phyloP scores from a whole-genome alignment of 148 eudicot genomes.

The Camellia japonica region DNA sequence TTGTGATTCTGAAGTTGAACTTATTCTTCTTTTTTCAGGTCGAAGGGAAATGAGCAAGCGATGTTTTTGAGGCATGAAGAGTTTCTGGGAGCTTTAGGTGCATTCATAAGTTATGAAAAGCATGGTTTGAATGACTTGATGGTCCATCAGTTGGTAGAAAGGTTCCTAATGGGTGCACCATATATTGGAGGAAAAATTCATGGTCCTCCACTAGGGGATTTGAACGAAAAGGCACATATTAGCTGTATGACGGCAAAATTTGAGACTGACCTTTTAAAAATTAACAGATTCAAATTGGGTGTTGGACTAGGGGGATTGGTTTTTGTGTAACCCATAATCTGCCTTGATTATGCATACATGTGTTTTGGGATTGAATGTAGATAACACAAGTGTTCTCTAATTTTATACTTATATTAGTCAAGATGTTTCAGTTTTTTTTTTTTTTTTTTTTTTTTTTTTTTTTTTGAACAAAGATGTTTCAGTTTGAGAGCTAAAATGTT shows the following conservation, averaged over 20 bases:
- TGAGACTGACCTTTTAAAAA: not conserved
- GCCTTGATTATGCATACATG: not conserved
- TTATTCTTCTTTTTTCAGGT: constrained; percentile 42
- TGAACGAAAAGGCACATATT: constrained; percentile 78
- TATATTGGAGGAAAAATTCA: constrained; percentile 88
- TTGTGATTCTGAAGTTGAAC: not conserved
- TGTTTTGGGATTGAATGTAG: not conserved
- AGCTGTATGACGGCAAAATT: not conserved
- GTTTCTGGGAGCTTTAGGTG: constrained; percentile 97
- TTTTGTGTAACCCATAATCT: not conserved
- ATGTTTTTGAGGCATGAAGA: constrained; percentile 99
- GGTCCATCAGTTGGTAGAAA: constrained; percentile 95
- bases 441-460: too few species aligned
- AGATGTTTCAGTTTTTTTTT: not conserved
- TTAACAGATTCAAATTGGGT: not conserved
- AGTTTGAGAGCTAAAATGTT: not conserved
- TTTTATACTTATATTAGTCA: not conserved
- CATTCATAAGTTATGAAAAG: constrained; percentile 95
- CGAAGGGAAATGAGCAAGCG: constrained; percentile 89
- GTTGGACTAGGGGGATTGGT: not conserved
- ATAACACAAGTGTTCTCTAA: not conserved
- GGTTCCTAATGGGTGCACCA: constrained; percentile 99
- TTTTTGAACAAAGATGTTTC: not conserved
- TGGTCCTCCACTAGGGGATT: constrained; percentile 90
- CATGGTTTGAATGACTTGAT: constrained; percentile 92